Percentiles rank a stretch among this genome's conserved stretches.
phyloP scores from a whole-genome alignment of 192 early-diverging fungal genomes.

The Gamsiella multidivaricata region DNA sequence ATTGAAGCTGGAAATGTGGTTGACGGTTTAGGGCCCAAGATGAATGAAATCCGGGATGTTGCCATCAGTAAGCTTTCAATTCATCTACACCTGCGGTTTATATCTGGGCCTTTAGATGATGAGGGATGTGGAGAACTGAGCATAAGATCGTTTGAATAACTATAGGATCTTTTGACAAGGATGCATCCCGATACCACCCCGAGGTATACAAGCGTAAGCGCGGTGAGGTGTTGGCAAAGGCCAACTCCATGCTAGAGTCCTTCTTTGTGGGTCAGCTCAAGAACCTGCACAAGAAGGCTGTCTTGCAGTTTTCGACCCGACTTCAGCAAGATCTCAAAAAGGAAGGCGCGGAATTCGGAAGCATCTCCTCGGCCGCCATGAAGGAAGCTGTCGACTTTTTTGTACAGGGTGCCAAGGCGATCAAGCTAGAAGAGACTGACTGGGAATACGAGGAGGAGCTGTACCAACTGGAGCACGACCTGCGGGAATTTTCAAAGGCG shows the following conservation, averaged over 20 bases:
- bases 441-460: conserved; percentile 75
- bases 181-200: conserved; percentile 88
- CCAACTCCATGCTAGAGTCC: conserved; percentile 79
- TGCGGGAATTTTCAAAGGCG: conserved; percentile 63
- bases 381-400: conserved; percentile 34
- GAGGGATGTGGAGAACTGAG: too few species aligned
- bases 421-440: conserved; percentile 71
- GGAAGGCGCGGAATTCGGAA: conserved; percentile 71
- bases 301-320: conserved; percentile 69
- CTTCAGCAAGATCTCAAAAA: conserved; percentile 45
- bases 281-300: conserved; percentile 81
- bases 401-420: conserved; percentile 41
- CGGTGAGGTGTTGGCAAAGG: conserved; percentile 77
- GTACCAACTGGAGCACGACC: conserved; percentile 65
- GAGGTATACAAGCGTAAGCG: conserved; percentile 91
- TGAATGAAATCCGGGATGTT: conserved; percentile 62
- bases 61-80: conserved; percentile 59
- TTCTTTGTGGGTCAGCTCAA: conserved; percentile 88
- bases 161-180: conserved; percentile 82
- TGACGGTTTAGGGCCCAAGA: conserved; percentile 74
- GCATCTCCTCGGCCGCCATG: conserved; percentile 50
- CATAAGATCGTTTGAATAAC: conserved; percentile 13
- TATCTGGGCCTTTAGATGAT: too few species aligned
- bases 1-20: conserved; percentile 85
- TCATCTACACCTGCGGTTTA: not conserved